Conservation (phyloP, 495 filamentous ascomycete species). For the Bacidia gigantensis region DNA sequence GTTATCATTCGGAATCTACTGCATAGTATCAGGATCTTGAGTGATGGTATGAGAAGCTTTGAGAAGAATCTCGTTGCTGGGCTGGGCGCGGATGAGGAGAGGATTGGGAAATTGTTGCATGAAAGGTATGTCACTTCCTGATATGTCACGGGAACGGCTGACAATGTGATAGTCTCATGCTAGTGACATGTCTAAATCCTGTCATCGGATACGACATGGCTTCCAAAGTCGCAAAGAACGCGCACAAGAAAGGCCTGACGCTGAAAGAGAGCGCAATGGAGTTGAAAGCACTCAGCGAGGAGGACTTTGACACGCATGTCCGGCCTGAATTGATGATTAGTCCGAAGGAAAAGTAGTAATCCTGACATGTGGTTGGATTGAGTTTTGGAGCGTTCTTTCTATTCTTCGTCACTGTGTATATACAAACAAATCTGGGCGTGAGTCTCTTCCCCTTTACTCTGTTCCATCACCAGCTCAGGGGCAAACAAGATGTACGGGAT, state of each 20-base stretch:
- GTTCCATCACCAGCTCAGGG: too few relatives aligned
- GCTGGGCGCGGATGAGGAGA: slow-evolving; percentile 81
- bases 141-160: not conserved
- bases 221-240: slow-evolving; percentile 96
- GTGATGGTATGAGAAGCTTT: slow-evolving; percentile 89
- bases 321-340: slow-evolving; percentile 94
- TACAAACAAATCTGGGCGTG: too few relatives aligned
- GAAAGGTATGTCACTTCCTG: slow-evolving; percentile 44
- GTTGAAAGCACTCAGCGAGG: slow-evolving; percentile 74
- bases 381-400: too few relatives aligned
- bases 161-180: slow-evolving; percentile 58
- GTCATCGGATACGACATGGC: slow-evolving; percentile 99
- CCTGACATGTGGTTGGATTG: too few relatives aligned
- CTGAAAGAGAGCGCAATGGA: slow-evolving; percentile 91
- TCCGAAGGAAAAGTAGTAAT: slow-evolving; percentile 46
- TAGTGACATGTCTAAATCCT: slow-evolving; percentile 96
- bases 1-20: slow-evolving; percentile 88
- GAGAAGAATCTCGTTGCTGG: slow-evolving; percentile 84
- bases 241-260: slow-evolving; percentile 93
- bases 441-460: too few relatives aligned
- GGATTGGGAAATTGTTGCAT: slow-evolving; percentile 75
- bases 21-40: slow-evolving; percentile 73
- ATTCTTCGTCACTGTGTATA: too few relatives aligned
- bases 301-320: slow-evolving; percentile 84
- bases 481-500: too few relatives aligned